Base-by-base conservation (phyloP, 2,329 filamentous ascomycete genomes). In the Aspergillus sp. region DNA sequence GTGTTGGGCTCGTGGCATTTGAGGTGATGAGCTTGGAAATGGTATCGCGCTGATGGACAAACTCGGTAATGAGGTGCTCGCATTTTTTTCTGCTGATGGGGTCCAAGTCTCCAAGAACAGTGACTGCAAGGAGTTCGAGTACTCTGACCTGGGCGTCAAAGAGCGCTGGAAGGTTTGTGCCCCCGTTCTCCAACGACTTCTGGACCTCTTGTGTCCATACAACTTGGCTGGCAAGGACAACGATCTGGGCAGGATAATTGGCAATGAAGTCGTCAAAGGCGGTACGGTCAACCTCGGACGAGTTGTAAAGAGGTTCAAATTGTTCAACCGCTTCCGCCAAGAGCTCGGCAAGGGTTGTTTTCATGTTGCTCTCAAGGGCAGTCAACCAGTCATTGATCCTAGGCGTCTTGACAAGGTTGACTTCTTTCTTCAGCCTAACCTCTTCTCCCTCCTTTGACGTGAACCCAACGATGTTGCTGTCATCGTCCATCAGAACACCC, bases 331-430 rank as follows among this genome's bases (percentile, higher is more conserved):
- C 93, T 72, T 98, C 93, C 3, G 88, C 87, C 31, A 99, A 83
- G 27, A 96, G 82, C 73, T 98, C 93, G 0, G 95, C 95, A 17
- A 99, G 84, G 0, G 95, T 96, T 35, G 87, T 83, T 75, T 97
- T 97, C 93, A 99, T 98, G 64, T 89, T 96, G 58, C 81, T 87
- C 74, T 99, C 95, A 33, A 99, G 80, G 4, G 96, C 87, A 31
- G 90, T 90, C n/a, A 99, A 83, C 95, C 95, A 99, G 75, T 99
- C 95, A 69, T 99, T 99, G 81, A 99, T 97, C 68, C 91, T 90
- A 0, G 96, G 96, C 1, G 91, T 96, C 76, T 96, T 96, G 67
- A 91, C 84, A 49, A 99, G 82, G 15, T 91, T 96, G 61, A 99
- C 93, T 53, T 95, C 90, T 68, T 90, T 93, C 78, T 93, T 96